Conservation (phyloP, 495 filamentous ascomycete genomes). For the Penicillium cinerascens region DNA sequence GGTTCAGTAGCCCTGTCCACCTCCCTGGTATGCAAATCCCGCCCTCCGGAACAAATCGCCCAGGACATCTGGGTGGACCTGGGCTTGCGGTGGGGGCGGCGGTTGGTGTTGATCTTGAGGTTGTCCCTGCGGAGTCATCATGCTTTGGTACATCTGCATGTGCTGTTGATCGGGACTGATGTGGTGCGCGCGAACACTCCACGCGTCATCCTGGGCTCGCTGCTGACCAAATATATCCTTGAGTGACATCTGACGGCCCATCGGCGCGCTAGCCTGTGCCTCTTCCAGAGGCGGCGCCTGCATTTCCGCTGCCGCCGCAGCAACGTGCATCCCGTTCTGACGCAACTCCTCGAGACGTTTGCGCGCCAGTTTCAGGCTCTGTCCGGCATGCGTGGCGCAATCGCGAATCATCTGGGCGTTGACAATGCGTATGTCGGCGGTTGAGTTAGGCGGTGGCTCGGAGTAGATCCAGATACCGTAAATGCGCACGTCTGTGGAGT, state of each 20-base stretch:
- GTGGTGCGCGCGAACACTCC: conserved; percentile 47
- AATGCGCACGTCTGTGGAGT: conserved; percentile 30
- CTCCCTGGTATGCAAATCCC: conserved; percentile 34
- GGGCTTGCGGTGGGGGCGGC: conserved; percentile 15
- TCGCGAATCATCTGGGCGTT: conserved; percentile 52
- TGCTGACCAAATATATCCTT: conserved; percentile 56
- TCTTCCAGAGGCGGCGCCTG: conserved; percentile 32
- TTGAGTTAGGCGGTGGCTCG: conserved; percentile 52
- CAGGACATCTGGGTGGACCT: conserved; percentile 32
- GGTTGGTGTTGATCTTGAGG: conserved; percentile 3
- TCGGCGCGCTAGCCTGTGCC: conserved; percentile 37
- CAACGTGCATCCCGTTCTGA: conserved; percentile 36
- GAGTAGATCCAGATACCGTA: conserved; percentile 66
- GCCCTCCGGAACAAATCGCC: conserved; percentile 43
- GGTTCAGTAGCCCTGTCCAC: conserved; percentile 16
- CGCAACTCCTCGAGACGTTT: conserved; percentile 39
- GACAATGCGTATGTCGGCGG: conserved; percentile 46
- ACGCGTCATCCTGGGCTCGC: conserved; percentile 48
- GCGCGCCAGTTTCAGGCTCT: conserved; percentile 41
- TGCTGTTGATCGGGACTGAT: conserved; percentile 17
- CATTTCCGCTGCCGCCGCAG: conserved; percentile 29
- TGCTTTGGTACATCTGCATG: conserved; percentile 2
- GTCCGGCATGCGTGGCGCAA: conserved; percentile 50
- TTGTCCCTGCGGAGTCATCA: background rate
- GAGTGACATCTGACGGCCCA: conserved; percentile 52